A percentile compares a stretch with the other conserved stretches of the same genome.
phyloP scores from a whole-genome alignment of 108 stramenopile genomes.

The Schizochytrium sp. region DNA sequence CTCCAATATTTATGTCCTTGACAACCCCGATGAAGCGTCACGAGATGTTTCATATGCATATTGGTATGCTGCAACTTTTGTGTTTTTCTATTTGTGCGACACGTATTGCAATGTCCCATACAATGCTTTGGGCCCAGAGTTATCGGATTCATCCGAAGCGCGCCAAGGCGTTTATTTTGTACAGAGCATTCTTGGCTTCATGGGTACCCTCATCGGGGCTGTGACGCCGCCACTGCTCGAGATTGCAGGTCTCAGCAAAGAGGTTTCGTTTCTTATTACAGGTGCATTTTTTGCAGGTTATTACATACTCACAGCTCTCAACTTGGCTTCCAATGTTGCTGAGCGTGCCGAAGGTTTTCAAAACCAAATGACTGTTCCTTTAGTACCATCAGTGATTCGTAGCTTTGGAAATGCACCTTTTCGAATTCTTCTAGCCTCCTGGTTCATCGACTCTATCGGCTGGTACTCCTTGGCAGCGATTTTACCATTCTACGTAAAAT shows the following conservation, averaged over 20 bases:
- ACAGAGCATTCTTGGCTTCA: slow-evolving; percentile 52
- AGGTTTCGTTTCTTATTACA: slow-evolving; percentile 30
- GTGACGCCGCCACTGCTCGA: slow-evolving; percentile 59
- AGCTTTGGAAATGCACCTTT: slow-evolving; percentile 65
- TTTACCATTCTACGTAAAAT: slow-evolving; percentile 65
- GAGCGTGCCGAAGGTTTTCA: slow-evolving; percentile 60
- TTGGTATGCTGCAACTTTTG: slow-evolving; percentile 65
- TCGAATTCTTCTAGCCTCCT: slow-evolving; percentile 56
- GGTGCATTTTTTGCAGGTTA: slow-evolving; percentile 54
- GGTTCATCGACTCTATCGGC: slow-evolving; percentile 64
- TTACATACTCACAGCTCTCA: slow-evolving; percentile 10
- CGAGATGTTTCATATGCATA: not conserved
- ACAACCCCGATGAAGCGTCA: not conserved
- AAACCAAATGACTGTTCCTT: slow-evolving; percentile 29
- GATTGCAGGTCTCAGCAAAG: slow-evolving; percentile 57
- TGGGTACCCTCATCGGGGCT: slow-evolving; percentile 65
- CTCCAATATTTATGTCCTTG: not conserved
- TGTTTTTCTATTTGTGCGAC: slow-evolving; percentile 66
- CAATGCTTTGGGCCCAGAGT: slow-evolving; percentile 66
- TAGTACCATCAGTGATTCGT: slow-evolving; percentile 60
- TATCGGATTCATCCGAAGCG: slow-evolving; percentile 64
- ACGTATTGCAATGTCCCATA: slow-evolving; percentile 67
- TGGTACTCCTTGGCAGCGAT: slow-evolving; percentile 61
- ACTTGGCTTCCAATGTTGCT: not conserved
- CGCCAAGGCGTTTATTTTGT: slow-evolving; percentile 62